Percentiles rank a stretch among this genome's conserved stretches.
These are phyloP conservation scores for Ophiosphaerella narmari DNA, from an alignment of 2,329 filamentous ascomycete species.

Conservation along the genomic window DNA sequence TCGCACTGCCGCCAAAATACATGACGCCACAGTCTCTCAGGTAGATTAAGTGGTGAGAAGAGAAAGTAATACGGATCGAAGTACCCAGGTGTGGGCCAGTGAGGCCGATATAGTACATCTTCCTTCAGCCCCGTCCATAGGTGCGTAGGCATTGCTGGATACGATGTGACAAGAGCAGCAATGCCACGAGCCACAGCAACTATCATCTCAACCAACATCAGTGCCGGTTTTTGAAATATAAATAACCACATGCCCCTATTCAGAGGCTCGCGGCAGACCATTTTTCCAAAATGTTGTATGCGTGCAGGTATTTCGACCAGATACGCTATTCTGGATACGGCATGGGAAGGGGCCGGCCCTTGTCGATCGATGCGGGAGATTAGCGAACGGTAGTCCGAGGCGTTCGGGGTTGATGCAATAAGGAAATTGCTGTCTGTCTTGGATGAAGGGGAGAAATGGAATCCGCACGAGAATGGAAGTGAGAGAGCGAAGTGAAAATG, in stretches of 20 bases:
- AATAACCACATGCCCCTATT: no score
- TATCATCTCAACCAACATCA: not conserved
- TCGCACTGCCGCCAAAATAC: slow-evolving; percentile 3
- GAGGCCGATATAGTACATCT: no score
- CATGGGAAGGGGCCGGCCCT: not conserved
- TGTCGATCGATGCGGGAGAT: slow-evolving; percentile 3
- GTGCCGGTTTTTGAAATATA: not conserved
- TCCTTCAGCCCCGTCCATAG: not conserved
- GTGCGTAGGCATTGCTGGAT: not conserved
- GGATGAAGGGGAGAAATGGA: no score
- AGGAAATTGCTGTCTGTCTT: not conserved
- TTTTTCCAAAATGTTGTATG: not conserved
- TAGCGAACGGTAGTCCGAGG: not conserved
- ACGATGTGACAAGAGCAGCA: not conserved
- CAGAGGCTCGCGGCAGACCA: not conserved
- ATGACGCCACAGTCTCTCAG: slow-evolving; percentile 1
- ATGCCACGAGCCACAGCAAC: not conserved
- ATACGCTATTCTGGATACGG: not conserved
- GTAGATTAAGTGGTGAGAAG: slow-evolving; percentile 5
- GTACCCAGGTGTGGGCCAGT: no score
- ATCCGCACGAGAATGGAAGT: no score
- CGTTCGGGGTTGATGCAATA: slow-evolving; percentile 1
- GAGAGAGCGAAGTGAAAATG: no score
- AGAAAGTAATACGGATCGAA: not conserved
- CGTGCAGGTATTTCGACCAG: not conserved